Base-by-base conservation (phyloP, 2,329 filamentous ascomycete genomes). In the Fusarium denticulatum region DNA sequence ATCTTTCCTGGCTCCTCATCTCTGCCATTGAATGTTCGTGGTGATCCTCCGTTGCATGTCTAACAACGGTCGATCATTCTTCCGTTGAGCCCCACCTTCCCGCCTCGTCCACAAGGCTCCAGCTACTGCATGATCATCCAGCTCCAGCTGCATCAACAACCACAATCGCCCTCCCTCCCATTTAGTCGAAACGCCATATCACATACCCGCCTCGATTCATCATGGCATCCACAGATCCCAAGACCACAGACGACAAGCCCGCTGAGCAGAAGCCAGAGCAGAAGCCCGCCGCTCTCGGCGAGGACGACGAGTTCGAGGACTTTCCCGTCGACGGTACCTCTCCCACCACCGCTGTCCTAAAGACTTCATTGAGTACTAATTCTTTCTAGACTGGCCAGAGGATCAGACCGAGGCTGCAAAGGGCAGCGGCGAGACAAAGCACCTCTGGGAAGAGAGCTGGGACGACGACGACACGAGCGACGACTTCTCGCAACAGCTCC, bases 391-490 rank as follows among this genome's bases (percentile, higher is more conserved):
- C 85, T 99, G 96, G 96, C 88, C 92, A 60, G 92, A 95, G 82
- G 94, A 97, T 81, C 95, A 97, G 81, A 94, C 94, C 70, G 94
- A 98, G 81, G 92, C 92, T 63, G 93, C 93, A 64, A 88, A 89
- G 79, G 90, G 88, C 69, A 90, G 86, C 77, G 92, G 91, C 79
- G 90, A 91, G 68, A 88, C 86, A 73, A 85, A 89, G 82, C 95
- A 98, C 85, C 87, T 99, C 61, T 99, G 96, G 96, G 96, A 99
- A 85, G 96, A 99, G 88, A 98, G 95, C 88, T 99, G 96, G 96
- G 96, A 99, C 81, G 96, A 99, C 80, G 96, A 98, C 82, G 96
- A 98, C 84, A 96, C 94, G 75, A 96, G 89, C 79, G 96, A 99
- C 81, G 96, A 99, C 80, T 99, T 99, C 83, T 96, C 95, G 18